These are phyloP conservation scores for Sarocladium strictum DNA, from an alignment of 2,329 filamentous ascomycete genomes.

Conservation along the genomic window DNA sequence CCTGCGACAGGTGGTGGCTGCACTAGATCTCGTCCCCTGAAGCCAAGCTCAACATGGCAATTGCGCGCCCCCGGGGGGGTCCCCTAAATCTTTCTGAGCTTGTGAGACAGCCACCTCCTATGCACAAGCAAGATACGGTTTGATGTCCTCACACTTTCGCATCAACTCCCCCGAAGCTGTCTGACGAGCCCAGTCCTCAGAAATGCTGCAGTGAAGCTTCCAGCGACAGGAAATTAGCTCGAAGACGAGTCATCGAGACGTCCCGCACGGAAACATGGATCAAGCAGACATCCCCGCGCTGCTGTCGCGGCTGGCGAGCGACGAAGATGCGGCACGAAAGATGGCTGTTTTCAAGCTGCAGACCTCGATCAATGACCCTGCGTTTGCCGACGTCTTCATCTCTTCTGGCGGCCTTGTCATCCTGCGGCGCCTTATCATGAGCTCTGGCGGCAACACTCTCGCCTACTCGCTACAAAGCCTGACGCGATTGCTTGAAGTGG, in stretches of 20 bases:
- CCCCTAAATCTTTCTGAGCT: constrained; percentile 1
- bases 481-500: constrained; percentile 81
- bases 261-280: constrained; percentile 41
- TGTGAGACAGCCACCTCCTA: background rate
- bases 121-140: background rate
- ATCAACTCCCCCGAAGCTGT: background rate
- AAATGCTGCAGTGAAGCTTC: background rate
- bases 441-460: constrained; percentile 84
- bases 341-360: constrained; percentile 99
- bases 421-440: constrained; percentile 76
- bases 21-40: background rate
- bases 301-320: constrained; percentile 57
- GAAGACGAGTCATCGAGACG: background rate
- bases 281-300: constrained; percentile 62
- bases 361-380: constrained; percentile 87
- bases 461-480: constrained; percentile 92
- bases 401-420: constrained; percentile 78
- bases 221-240: background rate
- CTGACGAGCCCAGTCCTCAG: background rate
- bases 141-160: background rate
- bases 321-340: constrained; percentile 88
- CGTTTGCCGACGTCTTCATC: constrained; percentile 95
- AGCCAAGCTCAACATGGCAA: constrained; percentile 4
- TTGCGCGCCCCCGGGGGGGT: background rate
- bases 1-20: background rate